Evolutionary conservation across 2,329 filamentous ascomycete genomes (phyloP).

Genomic region (Clathrospora elynae): DNA sequence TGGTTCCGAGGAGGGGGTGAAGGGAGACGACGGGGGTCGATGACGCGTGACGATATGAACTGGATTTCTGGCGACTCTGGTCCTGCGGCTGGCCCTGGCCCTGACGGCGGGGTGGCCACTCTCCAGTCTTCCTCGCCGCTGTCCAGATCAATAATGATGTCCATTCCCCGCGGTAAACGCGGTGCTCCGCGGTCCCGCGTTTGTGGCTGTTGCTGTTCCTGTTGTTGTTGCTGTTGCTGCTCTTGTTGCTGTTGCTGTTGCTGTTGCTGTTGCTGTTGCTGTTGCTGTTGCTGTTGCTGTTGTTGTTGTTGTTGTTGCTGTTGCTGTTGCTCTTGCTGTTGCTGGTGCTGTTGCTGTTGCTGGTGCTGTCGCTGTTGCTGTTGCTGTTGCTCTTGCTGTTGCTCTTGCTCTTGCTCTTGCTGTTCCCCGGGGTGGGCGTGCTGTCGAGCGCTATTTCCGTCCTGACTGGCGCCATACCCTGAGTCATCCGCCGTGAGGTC

Average conservation of each 20-base stretch:
- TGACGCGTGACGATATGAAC: constrained; percentile 48
- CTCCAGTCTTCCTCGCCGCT: constrained; percentile 32
- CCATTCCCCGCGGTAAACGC: constrained; percentile 49
- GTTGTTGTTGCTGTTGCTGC: too few species aligned
- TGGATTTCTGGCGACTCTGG: constrained; percentile 55
- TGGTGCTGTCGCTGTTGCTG: too few species aligned
- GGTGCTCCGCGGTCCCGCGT: constrained; percentile 29
- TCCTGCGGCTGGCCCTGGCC: constrained; percentile 23
- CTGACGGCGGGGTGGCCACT: constrained; percentile 30
- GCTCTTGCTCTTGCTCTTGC: too few species aligned
- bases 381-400: too few species aligned
- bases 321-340: too few species aligned
- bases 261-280: too few species aligned
- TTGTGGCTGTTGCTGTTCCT: too few species aligned
- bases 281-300: too few species aligned
- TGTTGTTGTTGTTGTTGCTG: too few species aligned
- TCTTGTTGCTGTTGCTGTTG: too few species aligned
- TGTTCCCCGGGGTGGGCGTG: background rate
- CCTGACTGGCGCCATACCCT: constrained; percentile 22
- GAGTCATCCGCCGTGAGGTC: constrained; percentile 43
- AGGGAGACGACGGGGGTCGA: constrained; percentile 25
- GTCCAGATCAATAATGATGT: constrained; percentile 53
- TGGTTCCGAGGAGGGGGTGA: constrained; percentile 12
- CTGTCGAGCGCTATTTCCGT: constrained; percentile 4
- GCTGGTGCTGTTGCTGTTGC: too few species aligned